Evolutionary conservation across 805 yeast genomes (phyloP), one percentile per base, ranked within the genome.

Genomic region (Saturnispora halmiae): DNA sequence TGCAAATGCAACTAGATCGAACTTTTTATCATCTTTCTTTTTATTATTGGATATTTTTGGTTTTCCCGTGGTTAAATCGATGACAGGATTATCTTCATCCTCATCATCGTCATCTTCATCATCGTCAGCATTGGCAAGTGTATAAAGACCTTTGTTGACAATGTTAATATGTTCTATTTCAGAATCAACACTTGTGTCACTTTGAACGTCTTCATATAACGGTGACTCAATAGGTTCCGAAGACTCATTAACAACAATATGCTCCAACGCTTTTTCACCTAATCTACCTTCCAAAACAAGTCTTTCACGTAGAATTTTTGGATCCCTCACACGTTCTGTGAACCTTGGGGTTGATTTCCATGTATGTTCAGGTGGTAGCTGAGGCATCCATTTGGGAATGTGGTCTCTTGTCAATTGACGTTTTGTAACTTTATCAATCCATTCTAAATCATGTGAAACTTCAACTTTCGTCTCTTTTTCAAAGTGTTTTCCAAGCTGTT

Each of bases 311-410:
- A 90, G 69, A 43, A 72, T 65, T 47, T 80, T 75, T 45, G 88
- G 84, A 52, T 85, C 90, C 1, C 78, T 72, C 13, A 78, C 61
- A 16, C 79, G 67, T 19, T 74, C 65, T 42, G 78, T 69, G 55
- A 66, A 87, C 47, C 70, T 69, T 0, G 95, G 82, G 0, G 95
- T 82, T 42, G 78, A 73, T 58, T 75, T 77, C 56, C 82, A 90
- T 0, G 97, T 90, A 59, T 88, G 94, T 52, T 86, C 95, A 0
- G 97, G 95, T 1, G 98, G 98, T 22, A 90, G 67, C 10, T 77
- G 76, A 0, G 98, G 98, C 50, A 90, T 63, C 79, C 87, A 87
- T 5, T 63, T 54, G 0, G 94, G 94, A 6, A 84, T 69, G 44
- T 75, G 74, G 4, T 57, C 54, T 36, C 63, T 49, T 11, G 63